Base-by-base conservation (phyloP, 768 basidiomycete species). In the Russula sp. region DNA sequence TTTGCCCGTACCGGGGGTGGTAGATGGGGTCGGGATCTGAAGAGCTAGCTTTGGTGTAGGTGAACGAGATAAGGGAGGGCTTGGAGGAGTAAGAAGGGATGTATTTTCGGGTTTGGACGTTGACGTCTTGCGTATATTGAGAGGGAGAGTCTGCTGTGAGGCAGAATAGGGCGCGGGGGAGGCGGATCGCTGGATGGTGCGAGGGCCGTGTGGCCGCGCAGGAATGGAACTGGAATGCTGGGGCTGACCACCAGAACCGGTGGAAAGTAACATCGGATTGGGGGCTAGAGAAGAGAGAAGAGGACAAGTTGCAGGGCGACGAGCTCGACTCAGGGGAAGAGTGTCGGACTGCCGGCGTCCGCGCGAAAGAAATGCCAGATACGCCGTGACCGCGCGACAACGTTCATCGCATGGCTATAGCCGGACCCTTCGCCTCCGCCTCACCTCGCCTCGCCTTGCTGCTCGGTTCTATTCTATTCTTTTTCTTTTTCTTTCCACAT, bases 191-290 rank as follows among this genome's bases (percentile, higher is more conserved):
- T 67, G 74, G 47, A 73, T 65, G 14, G 67, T 75, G 36, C 83
- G 80, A 47, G 83, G 84, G 32, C 84, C 84, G 58, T 76, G 71
- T 43, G 83, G 83, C 57, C 81, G 77, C 20, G 72, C 60, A 11
- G 69, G 68, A 58, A 59, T 61, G 25, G 70, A 60, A 50, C n/a
- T n/a, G n/a, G n/a, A n/a, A 56, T 69, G 67, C 50, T 69, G 68
- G 66, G 70, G 69, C 54, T 70, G 56, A 36, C 63, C 54, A 36
- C 65, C 52, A 43, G 63, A 60, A 22, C 65, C 56, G 22, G 54
- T 63, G 51, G 61, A 59, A 42, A 65, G 55, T 41, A 66, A 6
- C 46, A 59, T 53, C 7, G 43, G 18, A 38, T 6, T 38, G 20
- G n/a, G 35, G 32, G 13, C 11, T 18, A 41, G 38, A 56, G 54